phyloP scores from a whole-genome alignment of 768 basidiomycete genomes.

The Galerina marginata region DNA sequence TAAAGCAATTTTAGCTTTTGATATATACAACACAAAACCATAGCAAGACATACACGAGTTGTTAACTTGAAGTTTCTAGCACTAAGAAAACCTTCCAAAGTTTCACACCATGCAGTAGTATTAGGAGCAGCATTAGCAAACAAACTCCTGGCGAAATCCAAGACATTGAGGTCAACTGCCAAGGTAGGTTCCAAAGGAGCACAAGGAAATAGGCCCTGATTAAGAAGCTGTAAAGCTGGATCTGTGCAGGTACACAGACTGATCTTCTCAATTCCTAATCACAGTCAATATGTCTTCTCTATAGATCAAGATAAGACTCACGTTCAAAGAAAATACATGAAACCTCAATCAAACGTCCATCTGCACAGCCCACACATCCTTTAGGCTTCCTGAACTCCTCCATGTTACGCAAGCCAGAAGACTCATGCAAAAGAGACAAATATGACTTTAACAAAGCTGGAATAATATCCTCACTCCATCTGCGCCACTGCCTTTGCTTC shows the following conservation, averaged over 20 bases:
- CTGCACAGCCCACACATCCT: background rate
- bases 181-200: constrained; percentile 33
- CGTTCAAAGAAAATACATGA: constrained; percentile 17
- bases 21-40: background rate
- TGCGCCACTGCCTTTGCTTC: too few relatives aligned
- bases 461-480: too few relatives aligned
- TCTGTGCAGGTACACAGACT: constrained; percentile 12
- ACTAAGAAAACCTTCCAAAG: constrained; percentile 30
- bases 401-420: too few relatives aligned
- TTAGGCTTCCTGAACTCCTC: background rate
- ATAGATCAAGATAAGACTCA: constrained; percentile 3
- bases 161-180: constrained; percentile 34
- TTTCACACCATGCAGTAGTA: constrained; percentile 22
- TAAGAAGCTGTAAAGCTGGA: constrained; percentile 3
- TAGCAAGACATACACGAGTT: constrained; percentile 14
- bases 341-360: background rate
- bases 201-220: constrained; percentile 11
- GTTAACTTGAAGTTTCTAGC: constrained; percentile 25
- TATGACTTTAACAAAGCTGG: too few relatives aligned
- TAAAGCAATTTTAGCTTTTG: background rate
- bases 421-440: too few relatives aligned
- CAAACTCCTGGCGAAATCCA: constrained; percentile 31
- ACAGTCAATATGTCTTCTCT: background rate
- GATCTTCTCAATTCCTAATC: constrained; percentile 9
- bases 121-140: constrained; percentile 30